phyloP scores from a whole-genome alignment of 495 filamentous ascomycete species.

The Penicillium daleae region DNA sequence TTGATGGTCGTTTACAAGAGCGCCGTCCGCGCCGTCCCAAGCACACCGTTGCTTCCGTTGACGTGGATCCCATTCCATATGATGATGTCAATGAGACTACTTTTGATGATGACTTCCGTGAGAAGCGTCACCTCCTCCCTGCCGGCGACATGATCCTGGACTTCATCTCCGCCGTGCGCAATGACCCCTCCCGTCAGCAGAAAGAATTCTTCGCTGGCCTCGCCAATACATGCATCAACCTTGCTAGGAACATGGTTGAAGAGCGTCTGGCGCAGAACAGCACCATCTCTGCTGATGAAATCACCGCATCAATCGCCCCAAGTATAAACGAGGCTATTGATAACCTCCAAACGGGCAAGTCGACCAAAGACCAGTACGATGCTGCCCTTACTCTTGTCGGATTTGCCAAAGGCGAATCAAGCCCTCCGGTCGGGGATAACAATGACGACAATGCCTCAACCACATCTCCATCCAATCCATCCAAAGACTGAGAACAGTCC shows the following conservation, averaged over 20 bases:
- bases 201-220: conserved; percentile 6
- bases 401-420: conserved; percentile 1
- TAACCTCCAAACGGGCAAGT: conserved; percentile 7
- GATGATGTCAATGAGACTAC: conserved; percentile 19
- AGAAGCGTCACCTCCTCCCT: conserved; percentile 17
- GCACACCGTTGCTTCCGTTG: conserved; percentile 14
- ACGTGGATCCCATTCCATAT: conserved; percentile 17
- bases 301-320: conserved; percentile 6
- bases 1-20: conserved; percentile 53
- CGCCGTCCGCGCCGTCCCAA: conserved; percentile 59
- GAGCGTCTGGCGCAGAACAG: conserved; percentile 12
- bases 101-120: conserved; percentile 30
- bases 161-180: conserved; percentile 26
- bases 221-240: conserved; percentile 14
- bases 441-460: no score
- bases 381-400: conserved; percentile 22
- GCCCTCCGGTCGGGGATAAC: not conserved
- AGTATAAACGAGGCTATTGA: conserved; percentile 7
- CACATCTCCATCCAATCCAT: no score
- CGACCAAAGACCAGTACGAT: conserved; percentile 14
- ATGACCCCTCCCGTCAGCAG: conserved; percentile 9
- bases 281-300: not conserved
- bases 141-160: conserved; percentile 27
- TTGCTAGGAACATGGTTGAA: conserved; percentile 11
- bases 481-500: no score